Percentiles rank a stretch among this genome's conserved stretches.
phyloP scores from a whole-genome alignment of 345 rosid species.

The thale cress (Arabidopsis thaliana) region TAIR10.1 NC_003075.7:1062001-1062500 shows the following conservation, averaged over 20 bases:
- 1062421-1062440: no score
- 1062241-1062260: not conserved
- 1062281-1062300: not conserved
- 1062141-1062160: not conserved
- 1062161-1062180: not conserved
- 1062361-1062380: no score
- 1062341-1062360: not conserved
- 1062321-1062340: not conserved
- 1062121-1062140: not conserved
- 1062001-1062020: conserved; percentile 30
- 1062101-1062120: conserved; percentile 20
- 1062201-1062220: not conserved
- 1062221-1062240: not conserved
- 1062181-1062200: not conserved
- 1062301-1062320: not conserved
- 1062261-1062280: not conserved
- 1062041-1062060: conserved; percentile 1
- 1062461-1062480: no score
- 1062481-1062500: no score
- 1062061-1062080: not conserved
- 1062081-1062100: conserved; percentile 24
- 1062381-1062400: no score
- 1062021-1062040: conserved; percentile 19
- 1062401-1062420: no score
- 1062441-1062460: no score